phyloP scores from a whole-genome alignment of 2,329 filamentous ascomycete species.

The Colletotrichum trifolii region DNA sequence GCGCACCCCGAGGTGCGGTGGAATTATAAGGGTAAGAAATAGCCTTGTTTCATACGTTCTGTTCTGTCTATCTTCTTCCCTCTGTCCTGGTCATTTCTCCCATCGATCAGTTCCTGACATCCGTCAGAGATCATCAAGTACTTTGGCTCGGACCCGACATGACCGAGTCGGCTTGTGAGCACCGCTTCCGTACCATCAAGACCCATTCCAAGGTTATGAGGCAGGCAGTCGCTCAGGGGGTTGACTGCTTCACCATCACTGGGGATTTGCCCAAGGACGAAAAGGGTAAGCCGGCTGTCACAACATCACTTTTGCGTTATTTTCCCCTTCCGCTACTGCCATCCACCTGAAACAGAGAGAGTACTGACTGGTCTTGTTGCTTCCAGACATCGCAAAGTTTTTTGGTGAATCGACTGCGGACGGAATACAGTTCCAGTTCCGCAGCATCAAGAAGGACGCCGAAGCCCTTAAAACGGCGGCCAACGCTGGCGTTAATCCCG shows the following conservation, averaged over 20 bases:
- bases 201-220: conserved; percentile 54
- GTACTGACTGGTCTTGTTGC: not conserved
- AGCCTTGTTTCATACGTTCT: not conserved
- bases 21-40: conserved; percentile 69
- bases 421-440: conserved; percentile 71
- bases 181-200: conserved; percentile 62
- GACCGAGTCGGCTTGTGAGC: conserved; percentile 59
- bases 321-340: not conserved
- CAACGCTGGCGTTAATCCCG: conserved; percentile 58
- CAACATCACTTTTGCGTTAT: not conserved
- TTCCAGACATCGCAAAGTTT: conserved; percentile 66
- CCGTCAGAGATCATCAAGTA: conserved; percentile 57
- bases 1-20: conserved; percentile 65
- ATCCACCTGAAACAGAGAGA: not conserved
- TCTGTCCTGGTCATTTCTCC: not conserved
- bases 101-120: conserved; percentile 31
- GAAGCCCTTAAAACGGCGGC: conserved; percentile 58
- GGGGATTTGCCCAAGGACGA: conserved; percentile 50
- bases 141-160: conserved; percentile 63
- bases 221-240: conserved; percentile 46
- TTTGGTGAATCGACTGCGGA: conserved; percentile 68
- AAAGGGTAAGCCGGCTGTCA: conserved; percentile 49
- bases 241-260: conserved; percentile 57
- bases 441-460: conserved; percentile 64
- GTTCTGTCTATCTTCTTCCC: not conserved